Percentiles rank a stretch among this genome's conserved stretches.
phyloP scores from a whole-genome alignment of 2,329 filamentous ascomycete species.

The Parastagonospora nodorum region DNA sequence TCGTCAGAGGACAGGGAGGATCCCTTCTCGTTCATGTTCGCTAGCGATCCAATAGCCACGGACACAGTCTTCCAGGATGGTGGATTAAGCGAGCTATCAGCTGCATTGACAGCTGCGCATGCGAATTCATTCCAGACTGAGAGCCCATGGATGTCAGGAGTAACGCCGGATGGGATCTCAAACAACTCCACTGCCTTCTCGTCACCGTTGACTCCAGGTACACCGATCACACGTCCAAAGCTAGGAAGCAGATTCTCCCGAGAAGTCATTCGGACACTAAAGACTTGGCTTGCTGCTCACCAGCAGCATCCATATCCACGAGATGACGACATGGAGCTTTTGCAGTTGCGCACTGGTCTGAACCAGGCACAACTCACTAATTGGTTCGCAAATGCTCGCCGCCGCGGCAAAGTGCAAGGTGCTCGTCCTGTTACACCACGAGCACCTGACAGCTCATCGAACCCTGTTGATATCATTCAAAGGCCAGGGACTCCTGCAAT shows the following conservation, averaged over 20 bases:
- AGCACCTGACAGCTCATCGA: constrained; percentile 5
- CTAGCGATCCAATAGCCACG: not conserved
- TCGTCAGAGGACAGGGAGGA: not conserved
- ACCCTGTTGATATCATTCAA: constrained; percentile 27
- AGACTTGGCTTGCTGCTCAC: constrained; percentile 30
- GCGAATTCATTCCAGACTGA: constrained; percentile 2
- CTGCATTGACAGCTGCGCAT: constrained; percentile 8
- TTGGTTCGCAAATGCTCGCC: constrained; percentile 37
- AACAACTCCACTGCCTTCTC: constrained; percentile 19
- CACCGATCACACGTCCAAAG: constrained; percentile 14
- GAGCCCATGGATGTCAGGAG: constrained; percentile 6
- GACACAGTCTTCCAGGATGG: not conserved
- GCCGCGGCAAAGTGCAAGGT: constrained; percentile 25
- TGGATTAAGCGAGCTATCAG: constrained; percentile 3
- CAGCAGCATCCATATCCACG: constrained; percentile 28
- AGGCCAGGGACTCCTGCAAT: constrained; percentile 29
- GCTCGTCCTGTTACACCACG: constrained; percentile 11
- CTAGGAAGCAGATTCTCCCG: constrained; percentile 30
- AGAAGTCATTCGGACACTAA: constrained; percentile 28
- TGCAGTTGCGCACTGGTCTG: constrained; percentile 27
- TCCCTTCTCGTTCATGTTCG: not conserved
- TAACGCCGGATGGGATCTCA: constrained; percentile 3
- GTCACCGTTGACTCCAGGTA: constrained; percentile 11
- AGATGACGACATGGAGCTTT: constrained; percentile 21
- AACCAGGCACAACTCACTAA: constrained; percentile 32